Percentiles rank a stretch among this genome's conserved stretches.
Evolutionary conservation across 129 eudicot species (phyloP).

Genomic region (Saussurea involucrata): DNA sequence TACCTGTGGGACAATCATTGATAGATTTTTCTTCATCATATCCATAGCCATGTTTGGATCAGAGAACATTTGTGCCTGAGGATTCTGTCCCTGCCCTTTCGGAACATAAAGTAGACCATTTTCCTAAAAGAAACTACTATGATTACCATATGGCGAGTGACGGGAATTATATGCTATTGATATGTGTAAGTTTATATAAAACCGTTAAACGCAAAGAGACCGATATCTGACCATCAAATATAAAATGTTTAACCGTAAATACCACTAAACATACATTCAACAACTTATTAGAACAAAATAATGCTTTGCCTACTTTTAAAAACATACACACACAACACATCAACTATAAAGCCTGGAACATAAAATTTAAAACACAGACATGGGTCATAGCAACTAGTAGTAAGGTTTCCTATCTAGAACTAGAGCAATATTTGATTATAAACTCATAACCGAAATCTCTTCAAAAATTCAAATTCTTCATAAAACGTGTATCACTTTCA

Average conservation of each 20-base stretch:
- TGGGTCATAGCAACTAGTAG: not conserved
- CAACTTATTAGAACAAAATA: not conserved
- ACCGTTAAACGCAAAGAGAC: not conserved
- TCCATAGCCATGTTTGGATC: slow-evolving; percentile 99
- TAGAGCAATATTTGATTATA: too few species aligned
- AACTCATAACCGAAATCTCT: not conserved
- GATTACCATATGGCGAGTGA: not conserved
- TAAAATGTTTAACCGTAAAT: not conserved
- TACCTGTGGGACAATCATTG: slow-evolving; percentile 99
- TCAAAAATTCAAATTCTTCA: not conserved
- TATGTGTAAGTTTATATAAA: not conserved
- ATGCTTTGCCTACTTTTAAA: not conserved
- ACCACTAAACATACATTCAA: not conserved
- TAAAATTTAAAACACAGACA: not conserved
- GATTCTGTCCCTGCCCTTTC: slow-evolving; percentile 84
- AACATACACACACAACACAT: not conserved
- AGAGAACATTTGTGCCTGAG: slow-evolving; percentile 97
- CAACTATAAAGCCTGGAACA: not conserved
- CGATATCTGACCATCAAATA: not conserved
- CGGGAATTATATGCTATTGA: too few species aligned
- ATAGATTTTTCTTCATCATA: slow-evolving; percentile 99
- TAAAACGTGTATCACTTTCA: not conserved
- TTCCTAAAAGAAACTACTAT: slow-evolving; percentile 49
- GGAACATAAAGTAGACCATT: slow-evolving; percentile 90
- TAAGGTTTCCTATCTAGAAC: not conserved